Conservation (phyloP, 768 basidiomycete species). For the Calocybe gangraenosa region DNA sequence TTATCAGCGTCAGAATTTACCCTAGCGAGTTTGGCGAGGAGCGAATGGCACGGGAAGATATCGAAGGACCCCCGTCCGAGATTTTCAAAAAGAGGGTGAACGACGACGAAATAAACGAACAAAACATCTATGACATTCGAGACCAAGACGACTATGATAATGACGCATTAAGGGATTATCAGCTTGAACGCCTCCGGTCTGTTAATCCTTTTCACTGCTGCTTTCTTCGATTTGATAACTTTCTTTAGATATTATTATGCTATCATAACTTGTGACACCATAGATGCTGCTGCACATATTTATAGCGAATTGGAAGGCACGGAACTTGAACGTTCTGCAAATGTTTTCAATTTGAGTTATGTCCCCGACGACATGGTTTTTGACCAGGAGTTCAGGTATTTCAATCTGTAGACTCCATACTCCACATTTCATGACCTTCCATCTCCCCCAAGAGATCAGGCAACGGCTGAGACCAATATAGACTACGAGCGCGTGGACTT, state of each 20-base stretch:
- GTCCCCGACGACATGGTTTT: slow-evolving; percentile 89
- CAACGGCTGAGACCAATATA: slow-evolving; percentile 55
- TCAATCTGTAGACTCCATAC: not conserved
- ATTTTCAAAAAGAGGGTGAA: slow-evolving; percentile 61
- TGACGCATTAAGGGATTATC: slow-evolving; percentile 84
- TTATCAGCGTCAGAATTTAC: slow-evolving; percentile 79
- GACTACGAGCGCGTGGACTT: slow-evolving; percentile 82
- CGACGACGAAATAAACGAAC: slow-evolving; percentile 61
- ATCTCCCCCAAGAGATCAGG: slow-evolving; percentile 78
- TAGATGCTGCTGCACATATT: slow-evolving; percentile 72
- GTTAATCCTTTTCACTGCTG: slow-evolving; percentile 20
- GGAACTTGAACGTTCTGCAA: slow-evolving; percentile 94
- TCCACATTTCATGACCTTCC: not conserved
- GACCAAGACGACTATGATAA: slow-evolving; percentile 82
- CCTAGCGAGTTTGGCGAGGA: slow-evolving; percentile 93
- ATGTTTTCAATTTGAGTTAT: slow-evolving; percentile 92
- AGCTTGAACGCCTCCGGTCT: slow-evolving; percentile 87
- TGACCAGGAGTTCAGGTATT: slow-evolving; percentile 70
- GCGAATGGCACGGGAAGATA: slow-evolving; percentile 81
- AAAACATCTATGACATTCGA: slow-evolving; percentile 61
- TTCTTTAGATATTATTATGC: slow-evolving; percentile 87
- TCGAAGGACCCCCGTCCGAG: slow-evolving; percentile 83
- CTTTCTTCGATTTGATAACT: slow-evolving; percentile 1
- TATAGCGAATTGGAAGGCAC: slow-evolving; percentile 88
- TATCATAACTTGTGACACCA: slow-evolving; percentile 81